Conservation (phyloP, 192 early-diverging fungal genomes). For the Coemansia sp. region DNA sequence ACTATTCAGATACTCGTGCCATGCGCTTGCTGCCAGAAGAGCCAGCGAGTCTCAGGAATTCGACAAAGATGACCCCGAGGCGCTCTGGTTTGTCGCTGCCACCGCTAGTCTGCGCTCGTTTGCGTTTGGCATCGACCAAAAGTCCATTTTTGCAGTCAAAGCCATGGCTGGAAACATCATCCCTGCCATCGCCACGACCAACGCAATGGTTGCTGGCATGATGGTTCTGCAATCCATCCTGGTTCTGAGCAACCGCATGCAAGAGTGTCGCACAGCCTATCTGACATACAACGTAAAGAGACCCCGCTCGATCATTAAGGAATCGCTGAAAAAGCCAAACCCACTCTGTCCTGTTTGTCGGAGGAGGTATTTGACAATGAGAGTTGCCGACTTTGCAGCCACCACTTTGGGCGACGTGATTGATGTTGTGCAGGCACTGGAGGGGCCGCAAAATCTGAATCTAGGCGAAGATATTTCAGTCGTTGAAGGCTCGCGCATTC, state of each 20-base stretch:
- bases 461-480: constrained; percentile 74
- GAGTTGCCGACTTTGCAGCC: constrained; percentile 59
- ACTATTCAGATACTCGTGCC: constrained; percentile 67
- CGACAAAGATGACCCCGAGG: constrained; percentile 94
- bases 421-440: constrained; percentile 39
- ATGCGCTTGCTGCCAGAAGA: neutral
- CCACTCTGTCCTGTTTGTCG: constrained; percentile 77
- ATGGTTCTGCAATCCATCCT: constrained; percentile 88
- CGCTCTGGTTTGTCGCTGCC: constrained; percentile 93
- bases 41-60: constrained; percentile 59
- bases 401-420: constrained; percentile 73
- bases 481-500: constrained; percentile 68
- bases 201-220: constrained; percentile 92
- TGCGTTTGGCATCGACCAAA: constrained; percentile 77
- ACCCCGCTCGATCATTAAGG: constrained; percentile 62
- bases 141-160: constrained; percentile 88
- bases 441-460: constrained; percentile 44
- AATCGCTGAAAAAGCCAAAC: constrained; percentile 67
- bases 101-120: constrained; percentile 83
- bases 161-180: constrained; percentile 99
- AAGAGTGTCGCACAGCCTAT: constrained; percentile 57
- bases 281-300: constrained; percentile 61
- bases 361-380: constrained; percentile 57
- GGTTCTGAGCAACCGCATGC: constrained; percentile 49
- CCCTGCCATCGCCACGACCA: constrained; percentile 97